Evolutionary conservation across 805 yeast genomes (phyloP).

Genomic region (Metschnikowia lunata): DNA sequence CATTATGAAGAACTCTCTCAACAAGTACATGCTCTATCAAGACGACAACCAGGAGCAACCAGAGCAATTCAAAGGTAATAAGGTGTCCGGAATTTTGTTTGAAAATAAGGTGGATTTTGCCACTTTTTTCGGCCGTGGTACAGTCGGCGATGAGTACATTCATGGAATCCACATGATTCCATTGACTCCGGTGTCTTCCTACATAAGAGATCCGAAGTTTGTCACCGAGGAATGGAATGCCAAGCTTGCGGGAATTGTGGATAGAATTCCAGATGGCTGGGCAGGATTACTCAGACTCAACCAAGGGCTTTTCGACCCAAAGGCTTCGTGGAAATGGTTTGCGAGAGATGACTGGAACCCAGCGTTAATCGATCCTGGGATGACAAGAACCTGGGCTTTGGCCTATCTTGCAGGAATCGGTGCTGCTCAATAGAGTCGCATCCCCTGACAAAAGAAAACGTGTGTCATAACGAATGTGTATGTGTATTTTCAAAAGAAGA

Average conservation of each 20-base stretch:
- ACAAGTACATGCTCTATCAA: slow-evolving; percentile 50
- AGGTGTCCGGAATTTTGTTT: slow-evolving; percentile 69
- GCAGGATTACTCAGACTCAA: slow-evolving; percentile 69
- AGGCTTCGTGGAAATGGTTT: slow-evolving; percentile 42
- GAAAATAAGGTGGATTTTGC: slow-evolving; percentile 72
- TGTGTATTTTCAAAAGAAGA: background rate
- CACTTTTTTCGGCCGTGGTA: slow-evolving; percentile 69
- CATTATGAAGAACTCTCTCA: slow-evolving; percentile 50
- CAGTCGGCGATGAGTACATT: slow-evolving; percentile 54
- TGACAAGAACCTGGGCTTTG: slow-evolving; percentile 82
- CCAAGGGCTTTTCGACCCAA: slow-evolving; percentile 69
- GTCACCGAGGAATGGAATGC: slow-evolving; percentile 62
- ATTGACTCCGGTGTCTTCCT: slow-evolving; percentile 62
- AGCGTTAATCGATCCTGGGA: slow-evolving; percentile 73
- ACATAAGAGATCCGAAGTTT: slow-evolving; percentile 49
- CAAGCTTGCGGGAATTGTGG: slow-evolving; percentile 42
- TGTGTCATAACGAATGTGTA: background rate
- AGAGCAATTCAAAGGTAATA: slow-evolving; percentile 49
- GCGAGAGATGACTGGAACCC: slow-evolving; percentile 48
- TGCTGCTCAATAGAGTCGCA: slow-evolving; percentile 8
- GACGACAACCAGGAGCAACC: slow-evolving; percentile 57
- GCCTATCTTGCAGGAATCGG: slow-evolving; percentile 62
- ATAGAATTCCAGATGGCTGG: slow-evolving; percentile 62
- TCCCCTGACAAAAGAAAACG: no score
- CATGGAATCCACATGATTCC: slow-evolving; percentile 81